A percentile compares a stretch with the other conserved stretches of the same genome.
Conservation (phyloP, 169 alveolate species). For the Plasmodium inui region DNA sequence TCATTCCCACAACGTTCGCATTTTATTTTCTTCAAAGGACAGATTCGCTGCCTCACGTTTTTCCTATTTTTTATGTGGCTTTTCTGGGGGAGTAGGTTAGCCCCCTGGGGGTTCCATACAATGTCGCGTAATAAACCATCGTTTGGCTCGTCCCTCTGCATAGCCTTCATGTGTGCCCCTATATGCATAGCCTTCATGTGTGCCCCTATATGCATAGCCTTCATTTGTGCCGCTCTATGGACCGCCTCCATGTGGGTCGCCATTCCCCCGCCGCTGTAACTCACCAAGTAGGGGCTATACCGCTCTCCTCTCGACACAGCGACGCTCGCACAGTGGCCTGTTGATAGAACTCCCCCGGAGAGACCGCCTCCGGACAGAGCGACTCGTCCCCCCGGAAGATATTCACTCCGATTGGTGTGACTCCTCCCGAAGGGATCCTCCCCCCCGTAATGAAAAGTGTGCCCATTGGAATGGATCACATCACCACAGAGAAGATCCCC, state of each 20-base stretch:
- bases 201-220: background rate
- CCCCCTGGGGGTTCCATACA: background rate
- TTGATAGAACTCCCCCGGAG: background rate
- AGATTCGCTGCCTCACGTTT: background rate
- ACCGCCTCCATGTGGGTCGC: background rate
- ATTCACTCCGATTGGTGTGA: background rate
- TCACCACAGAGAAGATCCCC: background rate
- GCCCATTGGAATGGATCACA: background rate
- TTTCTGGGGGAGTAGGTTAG: background rate
- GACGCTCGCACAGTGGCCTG: background rate
- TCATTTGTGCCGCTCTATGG: background rate
- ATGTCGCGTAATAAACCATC: background rate
- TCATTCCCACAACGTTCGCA: background rate
- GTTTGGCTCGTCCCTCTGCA: background rate
- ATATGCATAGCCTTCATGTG: background rate
- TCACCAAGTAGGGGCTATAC: background rate
- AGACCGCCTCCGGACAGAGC: background rate
- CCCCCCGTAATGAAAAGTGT: background rate
- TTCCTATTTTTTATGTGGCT: background rate
- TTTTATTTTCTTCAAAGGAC: constrained; percentile 13
- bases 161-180: background rate
- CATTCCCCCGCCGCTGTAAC: background rate
- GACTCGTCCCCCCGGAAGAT: background rate
- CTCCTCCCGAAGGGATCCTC: constrained; percentile 1
- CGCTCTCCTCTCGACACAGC: background rate